Conservation (phyloP, 225 moss, liverwort and hornwort species). For the Neckera pumila region DNA sequence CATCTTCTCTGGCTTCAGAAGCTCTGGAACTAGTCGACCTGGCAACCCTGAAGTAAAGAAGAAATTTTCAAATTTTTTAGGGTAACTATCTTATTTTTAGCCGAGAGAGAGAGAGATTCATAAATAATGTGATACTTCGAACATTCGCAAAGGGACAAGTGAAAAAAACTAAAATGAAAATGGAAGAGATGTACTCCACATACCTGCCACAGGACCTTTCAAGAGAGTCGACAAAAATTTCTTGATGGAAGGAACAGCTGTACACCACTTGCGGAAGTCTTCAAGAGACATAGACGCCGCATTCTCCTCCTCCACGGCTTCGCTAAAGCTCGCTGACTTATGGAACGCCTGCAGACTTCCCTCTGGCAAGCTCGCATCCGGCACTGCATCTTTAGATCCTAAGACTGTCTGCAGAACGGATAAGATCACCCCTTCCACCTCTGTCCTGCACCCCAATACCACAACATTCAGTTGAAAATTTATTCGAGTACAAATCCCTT, state of each 20-base stretch:
- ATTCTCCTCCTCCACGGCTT: constrained; percentile 22
- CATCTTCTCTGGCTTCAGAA: constrained; percentile 47
- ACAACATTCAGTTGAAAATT: background rate
- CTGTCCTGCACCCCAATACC: constrained; percentile 51
- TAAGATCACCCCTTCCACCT: constrained; percentile 76
- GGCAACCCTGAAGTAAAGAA: constrained; percentile 30
- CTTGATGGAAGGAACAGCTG: constrained; percentile 61
- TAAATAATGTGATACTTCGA: background rate
- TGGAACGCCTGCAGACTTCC: constrained; percentile 67
- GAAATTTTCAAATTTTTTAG: background rate
- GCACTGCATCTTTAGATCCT: constrained; percentile 61
- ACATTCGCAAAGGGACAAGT: background rate
- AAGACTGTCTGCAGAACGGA: constrained; percentile 80
- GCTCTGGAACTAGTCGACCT: constrained; percentile 63
- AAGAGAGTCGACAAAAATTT: constrained; percentile 76
- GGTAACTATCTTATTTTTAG: too few relatives aligned
- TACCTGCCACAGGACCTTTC: constrained; percentile 54
- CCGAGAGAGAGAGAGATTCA: background rate
- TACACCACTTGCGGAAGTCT: constrained; percentile 68
- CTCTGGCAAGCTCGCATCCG: constrained; percentile 58
- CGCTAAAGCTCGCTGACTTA: constrained; percentile 48
- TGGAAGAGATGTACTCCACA: background rate
- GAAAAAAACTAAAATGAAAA: background rate
- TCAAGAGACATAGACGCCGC: constrained; percentile 53
- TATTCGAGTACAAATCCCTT: background rate